A percentile compares a stretch with the other conserved stretches of the same genome.
These are phyloP conservation scores for Ceratocystis eucalypticola DNA, from an alignment of 2,329 filamentous ascomycete genomes.

Conservation along the genomic window DNA sequence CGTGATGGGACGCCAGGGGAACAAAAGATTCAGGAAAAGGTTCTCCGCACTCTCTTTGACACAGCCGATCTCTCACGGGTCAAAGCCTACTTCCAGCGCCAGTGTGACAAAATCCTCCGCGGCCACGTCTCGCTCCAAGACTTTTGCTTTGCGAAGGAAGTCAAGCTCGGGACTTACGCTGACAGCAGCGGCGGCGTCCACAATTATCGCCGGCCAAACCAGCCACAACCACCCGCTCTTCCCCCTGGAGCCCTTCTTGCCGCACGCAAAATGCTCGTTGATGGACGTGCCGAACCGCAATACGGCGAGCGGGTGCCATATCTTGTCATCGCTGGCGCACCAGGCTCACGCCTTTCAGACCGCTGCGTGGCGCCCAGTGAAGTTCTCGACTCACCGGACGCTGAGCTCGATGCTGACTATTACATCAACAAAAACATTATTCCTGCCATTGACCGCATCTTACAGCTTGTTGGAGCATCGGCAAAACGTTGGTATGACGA, in stretches of 20 bases:
- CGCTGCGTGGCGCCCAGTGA: slow-evolving; percentile 81
- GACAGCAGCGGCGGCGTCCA: slow-evolving; percentile 29
- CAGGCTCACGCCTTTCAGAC: slow-evolving; percentile 72
- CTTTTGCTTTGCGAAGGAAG: slow-evolving; percentile 89
- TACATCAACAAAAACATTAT: slow-evolving; percentile 96
- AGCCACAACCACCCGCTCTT: slow-evolving; percentile 32
- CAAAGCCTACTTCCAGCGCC: slow-evolving; percentile 76
- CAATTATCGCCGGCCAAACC: background rate
- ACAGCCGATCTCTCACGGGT: slow-evolving; percentile 80
- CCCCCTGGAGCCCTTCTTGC: slow-evolving; percentile 84
- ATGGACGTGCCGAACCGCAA: slow-evolving; percentile 77
- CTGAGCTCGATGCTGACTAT: slow-evolving; percentile 82
- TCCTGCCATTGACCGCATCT: slow-evolving; percentile 87
- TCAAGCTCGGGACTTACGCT: slow-evolving; percentile 70
- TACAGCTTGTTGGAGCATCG: slow-evolving; percentile 88
- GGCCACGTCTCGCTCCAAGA: slow-evolving; percentile 82
- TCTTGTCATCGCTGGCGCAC: slow-evolving; percentile 78
- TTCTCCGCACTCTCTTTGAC: slow-evolving; percentile 75
- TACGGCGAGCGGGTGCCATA: slow-evolving; percentile 93
- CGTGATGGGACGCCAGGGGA: slow-evolving; percentile 89
- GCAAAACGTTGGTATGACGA: slow-evolving; percentile 88
- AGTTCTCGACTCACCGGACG: slow-evolving; percentile 60
- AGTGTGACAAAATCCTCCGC: slow-evolving; percentile 86
- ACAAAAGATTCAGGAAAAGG: slow-evolving; percentile 92
- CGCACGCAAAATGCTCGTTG: slow-evolving; percentile 70